A percentile compares a stretch with the other conserved stretches of the same genome.
phyloP scores from a whole-genome alignment of 106 monocot genomes.

The Phalaenopsis aphrodite region DNA sequence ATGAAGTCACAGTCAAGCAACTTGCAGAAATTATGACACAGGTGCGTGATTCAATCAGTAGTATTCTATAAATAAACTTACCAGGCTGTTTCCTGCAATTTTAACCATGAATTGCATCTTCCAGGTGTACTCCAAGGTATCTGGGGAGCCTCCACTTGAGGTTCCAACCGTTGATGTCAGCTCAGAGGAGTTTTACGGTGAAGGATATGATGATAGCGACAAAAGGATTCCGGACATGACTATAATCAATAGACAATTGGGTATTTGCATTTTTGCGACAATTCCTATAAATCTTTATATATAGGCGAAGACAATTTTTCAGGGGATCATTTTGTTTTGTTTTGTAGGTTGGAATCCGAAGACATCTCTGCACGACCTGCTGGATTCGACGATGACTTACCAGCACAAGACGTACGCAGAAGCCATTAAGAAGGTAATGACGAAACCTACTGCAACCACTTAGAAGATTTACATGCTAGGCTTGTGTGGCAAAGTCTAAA shows the following conservation, averaged over 20 bases:
- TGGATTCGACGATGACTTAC: constrained; percentile 23
- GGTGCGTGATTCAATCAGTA: constrained; percentile 9
- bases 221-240: constrained; percentile 79
- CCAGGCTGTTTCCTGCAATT: too few species aligned
- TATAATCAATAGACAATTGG: constrained; percentile 46
- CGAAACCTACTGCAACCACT: constrained; percentile 13
- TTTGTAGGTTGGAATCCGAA: constrained; percentile 21
- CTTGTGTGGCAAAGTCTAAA: not conserved
- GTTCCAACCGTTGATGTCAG: constrained; percentile 57
- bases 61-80: not conserved
- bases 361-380: constrained; percentile 21
- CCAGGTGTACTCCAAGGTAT: constrained; percentile 66
- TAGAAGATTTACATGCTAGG: constrained; percentile 2
- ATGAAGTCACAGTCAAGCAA: constrained; percentile 66
- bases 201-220: constrained; percentile 70
- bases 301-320: not conserved
- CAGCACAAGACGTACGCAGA: constrained; percentile 28
- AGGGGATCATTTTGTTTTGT: not conserved
- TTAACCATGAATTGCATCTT: not conserved
- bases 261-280: constrained; percentile 1
- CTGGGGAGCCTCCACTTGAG: constrained; percentile 34
- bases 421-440: constrained; percentile 17
- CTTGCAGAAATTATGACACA: constrained; percentile 66
- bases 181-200: constrained; percentile 67
- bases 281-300: not conserved